Conservation (phyloP, 2,329 filamentous ascomycete genomes). For the Drechslerella coelobrocha region DNA sequence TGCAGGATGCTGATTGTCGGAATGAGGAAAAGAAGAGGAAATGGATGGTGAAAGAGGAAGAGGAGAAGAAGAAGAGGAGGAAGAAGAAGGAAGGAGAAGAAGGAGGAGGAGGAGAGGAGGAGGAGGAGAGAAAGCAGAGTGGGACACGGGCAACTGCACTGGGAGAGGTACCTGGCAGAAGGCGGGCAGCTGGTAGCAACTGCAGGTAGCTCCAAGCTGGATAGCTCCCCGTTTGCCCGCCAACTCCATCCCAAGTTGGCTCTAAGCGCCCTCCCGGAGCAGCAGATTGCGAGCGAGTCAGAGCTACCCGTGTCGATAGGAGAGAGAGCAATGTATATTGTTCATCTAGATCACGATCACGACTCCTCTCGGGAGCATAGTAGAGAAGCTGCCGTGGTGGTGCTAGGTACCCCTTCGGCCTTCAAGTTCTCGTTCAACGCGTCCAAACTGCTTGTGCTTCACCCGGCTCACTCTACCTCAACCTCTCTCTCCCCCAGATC, state of each 20-base stretch:
- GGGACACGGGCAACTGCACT: not conserved
- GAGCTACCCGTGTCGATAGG: not conserved
- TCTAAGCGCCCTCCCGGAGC: not conserved
- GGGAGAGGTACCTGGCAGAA: not conserved
- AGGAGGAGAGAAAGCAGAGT: not conserved
- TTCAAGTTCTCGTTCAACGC: no score
- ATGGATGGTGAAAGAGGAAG: slow-evolving; percentile 50
- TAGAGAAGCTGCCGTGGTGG: no score
- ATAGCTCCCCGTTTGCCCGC: slow-evolving; percentile 1
- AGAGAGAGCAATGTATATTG: not conserved
- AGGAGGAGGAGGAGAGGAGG: slow-evolving; percentile 46
- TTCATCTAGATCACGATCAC: no score
- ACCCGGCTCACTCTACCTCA: no score
- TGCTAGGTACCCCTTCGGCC: no score
- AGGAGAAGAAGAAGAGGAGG: slow-evolving; percentile 36
- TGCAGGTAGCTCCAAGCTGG: slow-evolving; percentile 1
- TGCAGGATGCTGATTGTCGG: not conserved
- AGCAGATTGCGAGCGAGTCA: no score
- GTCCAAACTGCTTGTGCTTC: no score
- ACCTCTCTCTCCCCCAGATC: no score
- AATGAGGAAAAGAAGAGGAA: slow-evolving; percentile 43
- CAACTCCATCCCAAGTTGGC: not conserved
- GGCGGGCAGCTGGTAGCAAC: not conserved
- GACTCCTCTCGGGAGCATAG: no score
- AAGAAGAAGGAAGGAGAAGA: slow-evolving; percentile 55